These are phyloP conservation scores for Starmera caribaea DNA, from an alignment of 805 yeast genomes.

Conservation along the genomic window DNA sequence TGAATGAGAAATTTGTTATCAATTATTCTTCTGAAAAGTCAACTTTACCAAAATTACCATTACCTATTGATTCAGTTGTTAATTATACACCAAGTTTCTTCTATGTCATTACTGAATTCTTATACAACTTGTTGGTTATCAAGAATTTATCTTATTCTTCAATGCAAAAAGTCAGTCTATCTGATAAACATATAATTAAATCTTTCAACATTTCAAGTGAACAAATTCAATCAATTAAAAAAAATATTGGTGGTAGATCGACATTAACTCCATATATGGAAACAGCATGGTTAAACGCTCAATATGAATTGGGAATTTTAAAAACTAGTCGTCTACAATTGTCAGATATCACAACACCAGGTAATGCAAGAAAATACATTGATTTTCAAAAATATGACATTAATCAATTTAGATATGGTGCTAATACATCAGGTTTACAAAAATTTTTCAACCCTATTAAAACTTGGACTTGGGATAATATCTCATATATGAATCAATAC, in stretches of 20 bases:
- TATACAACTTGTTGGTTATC: conserved; percentile 4
- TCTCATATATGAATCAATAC: conserved; percentile 6
- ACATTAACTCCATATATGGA: conserved; percentile 13
- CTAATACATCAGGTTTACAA: conserved; percentile 12
- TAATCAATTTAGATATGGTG: conserved; percentile 10
- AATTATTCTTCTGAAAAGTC: conserved; percentile 6
- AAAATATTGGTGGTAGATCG: background rate
- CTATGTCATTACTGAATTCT: conserved; percentile 4
- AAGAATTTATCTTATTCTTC: conserved; percentile 1
- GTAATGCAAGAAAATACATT: conserved; percentile 11
- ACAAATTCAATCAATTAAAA: background rate
- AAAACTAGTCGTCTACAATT: conserved; percentile 2
- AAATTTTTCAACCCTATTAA: conserved; percentile 5
- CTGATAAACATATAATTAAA: conserved; percentile 6
- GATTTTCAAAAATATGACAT: conserved; percentile 1
- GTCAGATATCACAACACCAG: conserved; percentile 11
- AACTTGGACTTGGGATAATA: conserved; percentile 1
- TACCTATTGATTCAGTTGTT: conserved; percentile 7
- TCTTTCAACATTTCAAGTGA: conserved; percentile 5
- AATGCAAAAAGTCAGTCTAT: background rate
- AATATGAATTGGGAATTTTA: conserved; percentile 1
- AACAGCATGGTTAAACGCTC: conserved; percentile 12
- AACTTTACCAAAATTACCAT: conserved; percentile 8
- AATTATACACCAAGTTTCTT: conserved; percentile 9
- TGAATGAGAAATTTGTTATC: conserved; percentile 3